phyloP scores from a whole-genome alignment of 257 asterid genomes.

The Eustoma russellianum region DNA sequence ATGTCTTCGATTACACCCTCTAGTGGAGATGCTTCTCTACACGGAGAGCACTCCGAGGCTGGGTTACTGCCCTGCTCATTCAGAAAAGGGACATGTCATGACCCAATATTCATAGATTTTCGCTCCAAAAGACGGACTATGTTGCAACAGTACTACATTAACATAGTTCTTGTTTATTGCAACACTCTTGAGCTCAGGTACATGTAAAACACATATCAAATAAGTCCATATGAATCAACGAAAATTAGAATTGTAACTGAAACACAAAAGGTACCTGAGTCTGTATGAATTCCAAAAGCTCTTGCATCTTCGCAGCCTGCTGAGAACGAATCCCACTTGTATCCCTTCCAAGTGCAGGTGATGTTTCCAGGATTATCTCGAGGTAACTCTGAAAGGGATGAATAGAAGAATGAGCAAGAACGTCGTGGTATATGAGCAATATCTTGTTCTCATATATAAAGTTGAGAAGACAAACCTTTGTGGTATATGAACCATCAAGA shows the following conservation, averaged over 20 bases:
- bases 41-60: constrained; percentile 76
- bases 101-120: too few relatives aligned
- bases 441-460: neutral
- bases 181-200: too few relatives aligned
- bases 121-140: too few relatives aligned
- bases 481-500: constrained; percentile 90
- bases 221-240: too few relatives aligned
- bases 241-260: neutral
- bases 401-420: constrained; percentile 13
- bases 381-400: constrained; percentile 72
- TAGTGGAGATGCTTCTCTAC: constrained; percentile 69
- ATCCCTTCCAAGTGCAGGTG: constrained; percentile 55
- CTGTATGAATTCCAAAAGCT: constrained; percentile 73
- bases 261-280: constrained; percentile 50
- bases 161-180: too few relatives aligned
- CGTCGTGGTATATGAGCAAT: neutral
- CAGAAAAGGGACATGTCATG: neutral
- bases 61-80: constrained; percentile 63
- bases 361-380: constrained; percentile 63
- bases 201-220: too few relatives aligned
- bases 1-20: constrained; percentile 76
- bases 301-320: constrained; percentile 85
- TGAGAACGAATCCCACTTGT: constrained; percentile 82
- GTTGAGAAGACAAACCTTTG: constrained; percentile 47
- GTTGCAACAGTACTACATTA: too few relatives aligned